phyloP scores from a whole-genome alignment of 2,329 filamentous ascomycete species.

The Penicillium sp. region DNA sequence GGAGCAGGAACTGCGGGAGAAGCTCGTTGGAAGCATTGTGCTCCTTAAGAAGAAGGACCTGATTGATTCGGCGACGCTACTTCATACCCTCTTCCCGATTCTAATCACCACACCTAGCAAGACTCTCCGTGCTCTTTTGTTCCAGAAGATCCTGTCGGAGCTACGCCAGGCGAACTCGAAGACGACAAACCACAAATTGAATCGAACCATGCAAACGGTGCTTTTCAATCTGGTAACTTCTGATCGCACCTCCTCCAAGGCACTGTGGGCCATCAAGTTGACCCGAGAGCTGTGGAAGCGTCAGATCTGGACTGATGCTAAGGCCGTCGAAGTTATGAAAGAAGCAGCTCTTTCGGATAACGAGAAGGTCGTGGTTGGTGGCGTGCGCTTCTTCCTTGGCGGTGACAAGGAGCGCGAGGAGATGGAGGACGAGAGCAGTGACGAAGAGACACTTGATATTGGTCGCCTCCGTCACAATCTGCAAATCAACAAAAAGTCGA shows the following conservation, averaged over 20 bases:
- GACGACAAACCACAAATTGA: conserved; percentile 82
- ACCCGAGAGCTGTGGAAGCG: conserved; percentile 94
- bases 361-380: conserved; percentile 83
- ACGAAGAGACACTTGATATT: conserved; percentile 69
- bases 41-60: conserved; percentile 86
- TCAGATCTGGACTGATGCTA: conserved; percentile 91
- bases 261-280: conserved; percentile 92
- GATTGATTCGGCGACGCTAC: conserved; percentile 73
- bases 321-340: conserved; percentile 97
- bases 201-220: conserved; percentile 86
- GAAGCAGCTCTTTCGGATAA: conserved; percentile 83
- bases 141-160: conserved; percentile 87
- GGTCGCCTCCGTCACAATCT: conserved; percentile 75
- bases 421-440: conserved; percentile 79
- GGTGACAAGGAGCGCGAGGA: conserved; percentile 95
- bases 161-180: conserved; percentile 82
- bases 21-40: conserved; percentile 85
- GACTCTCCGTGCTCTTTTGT: conserved; percentile 72
- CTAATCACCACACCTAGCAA: conserved; percentile 90
- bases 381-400: conserved; percentile 89
- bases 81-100: conserved; percentile 91
- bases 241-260: conserved; percentile 77
- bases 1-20: conserved; percentile 81
- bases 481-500: conserved; percentile 93
- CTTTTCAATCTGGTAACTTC: conserved; percentile 86